Percentiles rank a stretch among this genome's conserved stretches.
phyloP scores from a whole-genome alignment of 306 rosid genomes.

The Casuarina cunninghamiana region DNA sequence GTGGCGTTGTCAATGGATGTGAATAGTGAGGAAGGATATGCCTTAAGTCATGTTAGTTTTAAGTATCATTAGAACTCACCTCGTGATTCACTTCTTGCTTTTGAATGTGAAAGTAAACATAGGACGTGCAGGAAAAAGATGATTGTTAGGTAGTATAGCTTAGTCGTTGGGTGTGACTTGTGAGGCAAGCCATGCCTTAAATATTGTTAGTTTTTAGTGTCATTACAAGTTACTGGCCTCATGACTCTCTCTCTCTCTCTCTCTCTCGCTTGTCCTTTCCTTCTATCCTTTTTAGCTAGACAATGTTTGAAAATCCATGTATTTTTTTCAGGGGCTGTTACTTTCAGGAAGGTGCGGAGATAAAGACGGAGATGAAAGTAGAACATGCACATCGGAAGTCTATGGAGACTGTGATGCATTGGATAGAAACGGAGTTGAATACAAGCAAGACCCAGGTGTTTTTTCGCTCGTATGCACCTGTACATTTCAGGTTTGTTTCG shows the following conservation, averaged over 20 bases:
- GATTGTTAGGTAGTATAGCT: background rate
- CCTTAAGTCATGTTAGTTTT: background rate
- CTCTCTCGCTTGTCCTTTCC: no score
- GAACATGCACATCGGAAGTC: constrained; percentile 69
- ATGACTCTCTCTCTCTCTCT: background rate
- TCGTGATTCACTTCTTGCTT: background rate
- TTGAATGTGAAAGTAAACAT: no score
- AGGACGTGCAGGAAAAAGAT: no score
- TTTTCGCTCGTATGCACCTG: constrained; percentile 85
- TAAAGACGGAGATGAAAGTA: constrained; percentile 64
- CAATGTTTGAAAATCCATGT: constrained; percentile 5
- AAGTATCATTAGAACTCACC: background rate
- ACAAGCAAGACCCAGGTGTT: constrained; percentile 64
- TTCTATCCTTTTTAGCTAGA: background rate
- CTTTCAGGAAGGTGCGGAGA: constrained; percentile 73
- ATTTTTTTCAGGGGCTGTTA: constrained; percentile 66
- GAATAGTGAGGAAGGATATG: background rate
- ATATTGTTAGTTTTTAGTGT: background rate
- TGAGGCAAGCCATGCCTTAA: no score
- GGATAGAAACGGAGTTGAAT: constrained; percentile 59
- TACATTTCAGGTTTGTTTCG: constrained; percentile 75
- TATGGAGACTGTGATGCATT: constrained; percentile 56
- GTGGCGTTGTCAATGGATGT: background rate
- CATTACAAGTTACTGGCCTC: background rate
- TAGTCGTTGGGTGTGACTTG: background rate